phyloP scores from a whole-genome alignment of 345 rosid genomes.

The Citrus sinensis region DNA sequence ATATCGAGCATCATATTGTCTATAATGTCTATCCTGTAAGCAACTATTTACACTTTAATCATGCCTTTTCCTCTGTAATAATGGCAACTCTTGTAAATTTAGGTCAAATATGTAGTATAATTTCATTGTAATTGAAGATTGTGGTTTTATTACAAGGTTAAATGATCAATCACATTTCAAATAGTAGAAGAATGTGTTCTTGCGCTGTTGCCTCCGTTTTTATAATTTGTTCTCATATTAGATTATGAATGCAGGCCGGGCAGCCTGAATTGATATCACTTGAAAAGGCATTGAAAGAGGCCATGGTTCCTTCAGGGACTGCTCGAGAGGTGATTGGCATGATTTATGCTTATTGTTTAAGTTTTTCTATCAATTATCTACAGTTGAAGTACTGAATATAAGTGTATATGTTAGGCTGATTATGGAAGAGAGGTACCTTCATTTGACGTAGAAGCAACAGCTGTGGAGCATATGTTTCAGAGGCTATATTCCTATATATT shows the following conservation, averaged over 20 bases:
- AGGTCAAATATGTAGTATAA: neutral
- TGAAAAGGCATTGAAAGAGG: constrained; percentile 80
- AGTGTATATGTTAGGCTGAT: constrained; percentile 45
- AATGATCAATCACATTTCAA: neutral
- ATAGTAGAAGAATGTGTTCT: neutral
- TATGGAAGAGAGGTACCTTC: constrained; percentile 91
- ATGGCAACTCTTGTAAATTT: neutral
- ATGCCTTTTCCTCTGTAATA: neutral
- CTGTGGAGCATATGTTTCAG: constrained; percentile 75
- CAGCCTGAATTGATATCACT: constrained; percentile 84
- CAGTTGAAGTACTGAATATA: constrained; percentile 6
- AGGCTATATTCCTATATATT: constrained; percentile 76
- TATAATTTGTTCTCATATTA: neutral
- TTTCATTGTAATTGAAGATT: neutral
- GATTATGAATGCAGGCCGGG: constrained; percentile 53
- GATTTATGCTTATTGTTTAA: constrained; percentile 5
- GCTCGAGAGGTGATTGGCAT: constrained; percentile 73
- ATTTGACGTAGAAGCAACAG: constrained; percentile 88
- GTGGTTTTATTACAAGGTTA: neutral
- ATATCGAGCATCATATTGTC: constrained; percentile 86
- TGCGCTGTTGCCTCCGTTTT: neutral
- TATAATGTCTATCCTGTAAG: constrained; percentile 80
- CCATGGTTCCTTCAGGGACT: constrained; percentile 80
- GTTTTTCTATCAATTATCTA: neutral
- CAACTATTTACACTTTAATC: constrained; percentile 12